Percentiles rank a stretch among this genome's conserved stretches.
Evolutionary conservation across 441 rosid species (phyloP).

Genomic region (Aleurites moluccanus): DNA sequence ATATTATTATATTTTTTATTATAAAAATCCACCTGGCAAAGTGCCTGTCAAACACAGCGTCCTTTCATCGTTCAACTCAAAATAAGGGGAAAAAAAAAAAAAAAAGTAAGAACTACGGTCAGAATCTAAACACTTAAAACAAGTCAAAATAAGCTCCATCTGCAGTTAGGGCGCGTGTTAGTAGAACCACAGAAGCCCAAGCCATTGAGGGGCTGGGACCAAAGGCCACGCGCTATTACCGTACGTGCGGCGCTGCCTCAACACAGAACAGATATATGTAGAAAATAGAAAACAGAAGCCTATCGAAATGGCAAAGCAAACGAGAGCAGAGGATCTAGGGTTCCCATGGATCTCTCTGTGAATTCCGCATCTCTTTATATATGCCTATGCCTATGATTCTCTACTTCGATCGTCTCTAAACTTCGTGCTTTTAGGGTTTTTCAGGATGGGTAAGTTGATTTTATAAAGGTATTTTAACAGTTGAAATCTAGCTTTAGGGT

Average conservation of each 20-base stretch:
- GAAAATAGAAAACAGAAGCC: background rate
- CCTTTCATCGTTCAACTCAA: conserved; percentile 26
- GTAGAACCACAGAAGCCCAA: no score
- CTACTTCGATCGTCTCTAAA: background rate
- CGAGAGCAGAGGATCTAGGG: conserved; percentile 59
- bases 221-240: conserved; percentile 5
- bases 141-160: background rate
- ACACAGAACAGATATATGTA: background rate
- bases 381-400: background rate
- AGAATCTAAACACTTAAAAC: background rate
- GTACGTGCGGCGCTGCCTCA: background rate
- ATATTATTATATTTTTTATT: background rate
- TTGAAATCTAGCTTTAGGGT: conserved; percentile 20
- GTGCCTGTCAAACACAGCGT: conserved; percentile 4
- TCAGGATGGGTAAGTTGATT: conserved; percentile 8
- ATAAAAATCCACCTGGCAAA: conserved; percentile 6
- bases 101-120: background rate
- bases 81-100: background rate
- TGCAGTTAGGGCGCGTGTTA: conserved; percentile 8
- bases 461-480: background rate
- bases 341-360: conserved; percentile 45
- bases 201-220: no score
- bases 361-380: background rate
- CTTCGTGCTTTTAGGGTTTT: conserved; percentile 9
- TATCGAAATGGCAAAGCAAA: conserved; percentile 33